Evolutionary conservation across 371 early-diverging fungal genomes (phyloP).

Genomic region (Basidiobolus heterosporus): DNA sequence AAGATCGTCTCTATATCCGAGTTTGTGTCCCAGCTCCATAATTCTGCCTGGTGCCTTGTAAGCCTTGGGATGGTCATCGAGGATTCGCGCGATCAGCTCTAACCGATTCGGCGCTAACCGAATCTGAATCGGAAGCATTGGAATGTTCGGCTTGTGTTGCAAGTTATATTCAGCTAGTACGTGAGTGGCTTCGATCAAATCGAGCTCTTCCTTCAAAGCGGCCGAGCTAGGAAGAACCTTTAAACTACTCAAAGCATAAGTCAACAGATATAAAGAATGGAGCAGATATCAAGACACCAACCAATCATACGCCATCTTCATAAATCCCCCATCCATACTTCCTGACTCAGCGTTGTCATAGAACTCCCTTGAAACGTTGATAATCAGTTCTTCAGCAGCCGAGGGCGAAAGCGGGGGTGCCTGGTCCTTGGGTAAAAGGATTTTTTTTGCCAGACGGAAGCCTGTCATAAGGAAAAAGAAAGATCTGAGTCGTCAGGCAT

Average conservation of each 20-base stretch:
- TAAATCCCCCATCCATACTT: conserved; percentile 39
- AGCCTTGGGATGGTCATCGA: conserved; percentile 28
- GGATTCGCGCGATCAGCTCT: conserved; percentile 35
- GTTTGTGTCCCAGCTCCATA: conserved; percentile 35
- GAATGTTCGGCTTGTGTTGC: conserved; percentile 24
- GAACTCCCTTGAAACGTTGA: conserved; percentile 54
- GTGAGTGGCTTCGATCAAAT: conserved; percentile 58
- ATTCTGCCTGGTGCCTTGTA: conserved; percentile 28
- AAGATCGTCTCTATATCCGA: conserved; percentile 29
- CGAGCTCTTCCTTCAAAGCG: conserved; percentile 36
- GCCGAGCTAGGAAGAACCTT: conserved; percentile 43
- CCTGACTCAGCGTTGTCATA: conserved; percentile 60
- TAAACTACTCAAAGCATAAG: conserved; percentile 20
- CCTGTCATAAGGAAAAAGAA: conserved; percentile 17
- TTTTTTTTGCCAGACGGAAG: conserved; percentile 43
- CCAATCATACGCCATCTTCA: conserved; percentile 66
- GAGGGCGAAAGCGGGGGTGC: conserved; percentile 28
- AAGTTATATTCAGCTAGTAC: conserved; percentile 36
- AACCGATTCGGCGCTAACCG: conserved; percentile 43
- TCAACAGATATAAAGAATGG: not conserved
- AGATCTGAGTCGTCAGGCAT: not conserved
- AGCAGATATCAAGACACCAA: conserved; percentile 8
- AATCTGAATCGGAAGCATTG: conserved; percentile 60
- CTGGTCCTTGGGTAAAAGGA: conserved; percentile 27
- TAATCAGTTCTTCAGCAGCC: conserved; percentile 37